Evolutionary conservation across 2,329 filamentous ascomycete species (phyloP).

Genomic region (Talaromyces marneffei): DNA sequence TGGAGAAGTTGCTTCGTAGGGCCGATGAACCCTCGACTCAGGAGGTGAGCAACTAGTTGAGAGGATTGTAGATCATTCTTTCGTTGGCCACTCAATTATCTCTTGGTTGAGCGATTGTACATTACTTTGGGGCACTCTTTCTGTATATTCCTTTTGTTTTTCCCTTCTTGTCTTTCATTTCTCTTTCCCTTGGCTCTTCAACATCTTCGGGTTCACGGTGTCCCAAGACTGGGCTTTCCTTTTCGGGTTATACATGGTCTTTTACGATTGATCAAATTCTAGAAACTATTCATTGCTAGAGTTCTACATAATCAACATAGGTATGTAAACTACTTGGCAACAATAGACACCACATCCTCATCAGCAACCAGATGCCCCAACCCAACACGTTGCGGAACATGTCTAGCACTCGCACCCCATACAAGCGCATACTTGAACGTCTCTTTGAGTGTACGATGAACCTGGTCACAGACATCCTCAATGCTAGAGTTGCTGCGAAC

Average conservation of each 20-base stretch:
- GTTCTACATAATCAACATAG: background rate
- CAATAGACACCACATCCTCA: conserved; percentile 64
- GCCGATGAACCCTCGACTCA: background rate
- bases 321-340: conserved; percentile 41
- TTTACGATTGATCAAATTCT: background rate
- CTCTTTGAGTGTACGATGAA: conserved; percentile 91
- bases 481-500: conserved; percentile 82
- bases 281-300: background rate
- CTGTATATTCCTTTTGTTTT: background rate
- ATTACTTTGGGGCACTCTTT: background rate
- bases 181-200: background rate
- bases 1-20: conserved; percentile 30
- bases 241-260: background rate
- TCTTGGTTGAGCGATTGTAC: background rate
- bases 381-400: conserved; percentile 89
- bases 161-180: background rate
- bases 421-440: conserved; percentile 98
- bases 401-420: conserved; percentile 93
- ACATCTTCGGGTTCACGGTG: background rate
- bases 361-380: conserved; percentile 70
- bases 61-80: background rate
- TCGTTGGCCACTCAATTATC: background rate
- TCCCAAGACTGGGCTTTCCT: background rate
- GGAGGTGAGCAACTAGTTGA: background rate
- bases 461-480: conserved; percentile 93